Evolutionary conservation across 495 filamentous ascomycete species (phyloP).

Genomic region (Penicillium psychrofluorescens): DNA sequence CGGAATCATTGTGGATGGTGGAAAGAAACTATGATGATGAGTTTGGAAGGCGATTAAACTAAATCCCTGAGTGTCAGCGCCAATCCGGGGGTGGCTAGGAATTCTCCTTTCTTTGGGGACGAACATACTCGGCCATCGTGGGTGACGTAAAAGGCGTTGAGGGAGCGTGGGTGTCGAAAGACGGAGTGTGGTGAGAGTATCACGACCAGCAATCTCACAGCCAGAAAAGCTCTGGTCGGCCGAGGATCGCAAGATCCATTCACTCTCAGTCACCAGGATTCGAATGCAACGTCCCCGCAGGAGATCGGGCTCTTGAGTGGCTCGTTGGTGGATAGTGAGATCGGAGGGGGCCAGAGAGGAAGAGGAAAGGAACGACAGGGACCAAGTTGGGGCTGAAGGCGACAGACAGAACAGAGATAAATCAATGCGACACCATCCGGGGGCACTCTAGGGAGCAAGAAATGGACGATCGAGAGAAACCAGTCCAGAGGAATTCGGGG

Average conservation of each 20-base stretch:
- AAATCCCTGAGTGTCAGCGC: conserved; percentile 3
- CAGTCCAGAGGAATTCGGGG: conserved; percentile 4
- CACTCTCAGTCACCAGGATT: conserved; percentile 5
- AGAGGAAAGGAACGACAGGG: conserved; percentile 8
- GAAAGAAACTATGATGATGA: conserved; percentile 31
- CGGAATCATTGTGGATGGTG: conserved; percentile 37
- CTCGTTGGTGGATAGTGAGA: no score
- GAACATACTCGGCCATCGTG: conserved; percentile 44
- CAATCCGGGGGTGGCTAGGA: not conserved
- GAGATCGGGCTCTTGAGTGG: conserved; percentile 3
- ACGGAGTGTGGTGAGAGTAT: no score
- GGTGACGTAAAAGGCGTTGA: conserved; percentile 20
- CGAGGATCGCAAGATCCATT: conserved; percentile 8
- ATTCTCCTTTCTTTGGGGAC: not conserved
- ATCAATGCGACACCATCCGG: not conserved
- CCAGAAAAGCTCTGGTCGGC: conserved; percentile 3
- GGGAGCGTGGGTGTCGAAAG: conserved; percentile 4
- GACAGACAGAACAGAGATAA: not conserved
- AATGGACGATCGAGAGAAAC: no score
- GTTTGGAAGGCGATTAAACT: conserved; percentile 42
- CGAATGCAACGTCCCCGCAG: conserved; percentile 9
- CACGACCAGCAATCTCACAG: conserved; percentile 4
- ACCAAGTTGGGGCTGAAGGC: not conserved
- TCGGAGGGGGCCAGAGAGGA: not conserved
- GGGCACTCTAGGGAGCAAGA: no score